A percentile compares a stretch with the other conserved stretches of the same genome.
phyloP scores from a whole-genome alignment of 2,329 filamentous ascomycete species.

The Aureobasidium zeae region DNA sequence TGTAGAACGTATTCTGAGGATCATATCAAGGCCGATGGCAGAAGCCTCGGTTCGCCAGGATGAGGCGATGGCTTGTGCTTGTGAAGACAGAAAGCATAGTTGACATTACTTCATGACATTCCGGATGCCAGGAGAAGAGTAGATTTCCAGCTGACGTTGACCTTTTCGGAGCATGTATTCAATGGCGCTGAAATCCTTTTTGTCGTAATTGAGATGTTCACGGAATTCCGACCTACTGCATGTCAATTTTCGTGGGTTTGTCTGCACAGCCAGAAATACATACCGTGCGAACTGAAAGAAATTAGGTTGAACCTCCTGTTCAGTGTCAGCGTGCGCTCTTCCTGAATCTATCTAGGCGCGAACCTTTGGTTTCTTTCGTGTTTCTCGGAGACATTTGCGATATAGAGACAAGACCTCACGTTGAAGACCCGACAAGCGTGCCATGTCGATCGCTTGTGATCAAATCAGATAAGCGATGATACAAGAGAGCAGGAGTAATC shows the following conservation, averaged over 20 bases:
- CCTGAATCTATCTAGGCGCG: constrained; percentile 22
- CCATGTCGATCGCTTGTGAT: constrained; percentile 20
- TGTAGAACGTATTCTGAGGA: too few relatives aligned
- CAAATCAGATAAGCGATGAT: not conserved
- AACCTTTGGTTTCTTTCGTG: constrained; percentile 70
- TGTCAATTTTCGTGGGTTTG: too few relatives aligned
- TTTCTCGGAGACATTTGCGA: constrained; percentile 72
- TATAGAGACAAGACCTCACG: constrained; percentile 81
- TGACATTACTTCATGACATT: constrained; percentile 46
- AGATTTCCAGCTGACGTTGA: constrained; percentile 68
- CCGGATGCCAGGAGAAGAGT: constrained; percentile 69
- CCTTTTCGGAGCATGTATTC: constrained; percentile 81
- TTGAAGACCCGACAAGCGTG: constrained; percentile 74
- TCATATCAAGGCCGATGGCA: too few relatives aligned
- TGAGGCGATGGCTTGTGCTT: not conserved
- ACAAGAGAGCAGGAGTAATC: not conserved
- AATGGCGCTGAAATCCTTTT: constrained; percentile 76
- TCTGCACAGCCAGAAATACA: too few relatives aligned
- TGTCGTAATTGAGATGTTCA: constrained; percentile 56
- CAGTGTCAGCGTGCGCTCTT: constrained; percentile 8
- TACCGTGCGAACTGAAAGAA: constrained; percentile 26
- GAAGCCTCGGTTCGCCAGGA: too few relatives aligned
- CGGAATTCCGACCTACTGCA: constrained; percentile 70
- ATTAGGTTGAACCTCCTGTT: constrained; percentile 21
- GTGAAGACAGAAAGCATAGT: not conserved